Evolutionary conservation across 306 rosid genomes (phyloP), one percentile per base, ranked within the genome.

Genomic region (Comarum palustre): DNA sequence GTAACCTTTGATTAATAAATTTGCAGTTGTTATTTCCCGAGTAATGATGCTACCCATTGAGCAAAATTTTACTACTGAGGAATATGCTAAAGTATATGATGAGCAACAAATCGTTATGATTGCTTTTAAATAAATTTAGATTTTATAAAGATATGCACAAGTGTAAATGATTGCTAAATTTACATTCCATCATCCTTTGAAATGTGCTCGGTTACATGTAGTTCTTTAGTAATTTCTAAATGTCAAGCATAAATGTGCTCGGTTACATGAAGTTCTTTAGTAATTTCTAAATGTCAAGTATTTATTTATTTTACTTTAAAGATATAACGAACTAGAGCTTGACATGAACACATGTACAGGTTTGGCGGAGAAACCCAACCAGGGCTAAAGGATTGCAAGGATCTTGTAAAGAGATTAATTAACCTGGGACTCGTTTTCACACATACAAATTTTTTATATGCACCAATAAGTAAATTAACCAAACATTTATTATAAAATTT

Each of bases 351-450:
- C 17, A 4, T 48, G 17, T 83, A 77, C 92, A 93, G 98, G 68
- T 87, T 93, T 72, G 77, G 45, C 2, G 76, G 62, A 6, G 94
- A 87, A 83, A 93, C 98, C 65, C 97, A 89, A 71, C 97, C 91
- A 45, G 94, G 94, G 6, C 62, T 93, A 59, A 72, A 73, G 72
- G 81, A 84, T 20, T 83, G 87, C 78, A 72, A 74, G 79, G 88
- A 86, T 75, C 97, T 97, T 66, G 90, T 97, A 10, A 93, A 59
- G 85, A 86, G 85, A 76, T 75, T 93, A 55, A 82, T 86, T 13
- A 84, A 91, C 55, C 79, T 93, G 78, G 98, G 94, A 14, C 65
- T 89, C 45, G 84, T 75, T 60, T 91, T 93, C 72, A 85, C 86
- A 0, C 97, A n/a, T n/a, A n/a, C n/a, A n/a, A n/a, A n/a, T n/a